Evolutionary conservation across 129 eudicot genomes (phyloP), one percentile per base, ranked within the genome.

Genomic region (Centella asiatica): DNA sequence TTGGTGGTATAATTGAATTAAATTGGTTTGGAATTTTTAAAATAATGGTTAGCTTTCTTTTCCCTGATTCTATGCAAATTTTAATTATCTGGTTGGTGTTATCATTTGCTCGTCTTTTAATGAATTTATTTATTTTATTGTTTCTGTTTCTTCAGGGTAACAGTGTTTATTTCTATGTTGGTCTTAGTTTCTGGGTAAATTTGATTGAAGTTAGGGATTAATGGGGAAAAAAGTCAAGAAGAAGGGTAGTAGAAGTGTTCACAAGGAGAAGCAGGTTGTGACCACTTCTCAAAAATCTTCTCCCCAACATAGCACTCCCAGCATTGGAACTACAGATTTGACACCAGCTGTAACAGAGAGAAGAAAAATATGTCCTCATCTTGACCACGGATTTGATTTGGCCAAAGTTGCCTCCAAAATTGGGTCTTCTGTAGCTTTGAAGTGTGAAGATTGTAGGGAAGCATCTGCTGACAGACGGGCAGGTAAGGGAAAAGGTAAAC

Each of bases 171-270:
- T n/a, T 34, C 25, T 33, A 34, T 57, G 46, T 34, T 57, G 3
- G 22, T 57, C 34, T 3, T 45, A 32, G 46, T 42, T 10, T 42
- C 19, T 42, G 46, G 15, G 46, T 15, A 42, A 42, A 17, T 42
- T 42, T 57, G 8, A 49, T 73, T 46, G 47, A 53, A 36, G 64
- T 27, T 60, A 83, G 83, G 88, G 54, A 45, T 68, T 72, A 77
- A 92, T 92, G 98, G 98, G 82, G 65, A 90, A 92, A 67, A 92
- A 78, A 76, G 74, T 62, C 22, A 87, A 82, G 68, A 90, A 78
- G 85, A 89, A 78, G 82, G 77, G 78, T 22, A n/a, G n/a, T n/a
- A 85, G 74, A 62, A 73, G 76, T 73, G 81, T 44, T 39, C 81
- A 60, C 52, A 92, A 87, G 76, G 94, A 76, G 66, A 92, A 82